phyloP scores from a whole-genome alignment of 2,329 filamentous ascomycete species.

The Chalaropsis thielavioides region DNA sequence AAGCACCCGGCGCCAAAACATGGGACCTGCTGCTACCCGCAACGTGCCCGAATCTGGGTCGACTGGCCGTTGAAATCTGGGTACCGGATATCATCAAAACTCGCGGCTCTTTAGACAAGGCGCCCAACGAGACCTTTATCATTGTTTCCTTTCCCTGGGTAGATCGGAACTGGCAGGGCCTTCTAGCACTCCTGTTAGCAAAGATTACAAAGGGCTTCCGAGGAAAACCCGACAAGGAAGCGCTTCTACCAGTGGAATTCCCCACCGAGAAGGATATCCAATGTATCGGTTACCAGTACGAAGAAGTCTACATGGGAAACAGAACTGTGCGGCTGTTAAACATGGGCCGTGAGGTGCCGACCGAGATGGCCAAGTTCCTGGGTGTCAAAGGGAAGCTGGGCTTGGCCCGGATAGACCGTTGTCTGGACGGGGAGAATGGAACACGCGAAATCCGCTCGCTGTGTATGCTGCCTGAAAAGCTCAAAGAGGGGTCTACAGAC shows the following conservation, averaged over 20 bases:
- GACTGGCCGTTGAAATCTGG: constrained; percentile 54
- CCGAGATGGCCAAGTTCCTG: constrained; percentile 49
- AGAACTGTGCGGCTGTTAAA: constrained; percentile 42
- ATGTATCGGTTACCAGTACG: constrained; percentile 42
- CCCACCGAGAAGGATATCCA: constrained; percentile 44
- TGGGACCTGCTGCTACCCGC: constrained; percentile 10
- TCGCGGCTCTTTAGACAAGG: constrained; percentile 31
- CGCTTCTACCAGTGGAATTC: constrained; percentile 50
- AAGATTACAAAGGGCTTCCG: constrained; percentile 36
- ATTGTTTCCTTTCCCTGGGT: constrained; percentile 53
- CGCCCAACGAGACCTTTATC: constrained; percentile 39
- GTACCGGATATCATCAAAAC: constrained; percentile 46
- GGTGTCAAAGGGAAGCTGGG: constrained; percentile 51
- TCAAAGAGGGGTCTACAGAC: constrained; percentile 14
- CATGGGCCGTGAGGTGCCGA: constrained; percentile 42
- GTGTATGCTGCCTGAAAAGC: constrained; percentile 14
- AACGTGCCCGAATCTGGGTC: constrained; percentile 37
- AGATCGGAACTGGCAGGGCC: constrained; percentile 28
- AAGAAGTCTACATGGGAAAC: constrained; percentile 51
- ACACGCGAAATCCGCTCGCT: constrained; percentile 13
- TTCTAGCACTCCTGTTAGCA: constrained; percentile 35
- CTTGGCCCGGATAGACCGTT: constrained; percentile 50
- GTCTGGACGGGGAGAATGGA: constrained; percentile 10
- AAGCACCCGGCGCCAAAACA: constrained; percentile 28
- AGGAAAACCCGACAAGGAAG: constrained; percentile 44